Evolutionary conservation across 2,329 filamentous ascomycete genomes (phyloP).

Genomic region (Fusarium luffae): DNA sequence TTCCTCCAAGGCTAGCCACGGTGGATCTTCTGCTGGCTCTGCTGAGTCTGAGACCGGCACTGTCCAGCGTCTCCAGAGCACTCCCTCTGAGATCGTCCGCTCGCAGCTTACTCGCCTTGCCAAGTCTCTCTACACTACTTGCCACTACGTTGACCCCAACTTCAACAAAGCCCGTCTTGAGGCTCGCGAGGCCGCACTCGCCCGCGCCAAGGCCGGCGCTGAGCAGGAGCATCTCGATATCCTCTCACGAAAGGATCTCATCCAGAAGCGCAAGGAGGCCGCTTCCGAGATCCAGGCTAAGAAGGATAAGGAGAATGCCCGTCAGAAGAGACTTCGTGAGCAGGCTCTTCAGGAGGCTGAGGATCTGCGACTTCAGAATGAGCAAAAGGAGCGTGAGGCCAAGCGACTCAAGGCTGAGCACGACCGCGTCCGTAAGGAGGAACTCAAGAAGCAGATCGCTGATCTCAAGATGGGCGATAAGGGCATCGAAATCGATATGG

Average conservation of each 20-base stretch:
- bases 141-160: constrained; percentile 92
- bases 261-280: constrained; percentile 96
- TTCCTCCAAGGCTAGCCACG: constrained; percentile 89
- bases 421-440: constrained; percentile 89
- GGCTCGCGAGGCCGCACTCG: constrained; percentile 82
- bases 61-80: constrained; percentile 96
- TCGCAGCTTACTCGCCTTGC: constrained; percentile 92
- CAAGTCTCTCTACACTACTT: constrained; percentile 90
- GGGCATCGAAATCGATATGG: constrained; percentile 77
- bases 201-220: constrained; percentile 86
- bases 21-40: constrained; percentile 85
- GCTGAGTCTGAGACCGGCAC: constrained; percentile 86
- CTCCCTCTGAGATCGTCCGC: constrained; percentile 95
- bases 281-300: constrained; percentile 88
- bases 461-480: constrained; percentile 92
- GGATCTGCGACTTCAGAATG: constrained; percentile 86
- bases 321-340: constrained; percentile 85
- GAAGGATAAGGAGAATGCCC: constrained; percentile 92
- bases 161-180: constrained; percentile 85
- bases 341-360: constrained; percentile 92
- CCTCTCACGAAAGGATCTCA: constrained; percentile 86
- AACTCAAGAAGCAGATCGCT: constrained; percentile 90
- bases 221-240: constrained; percentile 90
- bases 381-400: constrained; percentile 90
- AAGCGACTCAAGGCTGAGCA: constrained; percentile 88